phyloP scores from a whole-genome alignment of 305 asterid species.

The Fraxinus angustifolia region DNA sequence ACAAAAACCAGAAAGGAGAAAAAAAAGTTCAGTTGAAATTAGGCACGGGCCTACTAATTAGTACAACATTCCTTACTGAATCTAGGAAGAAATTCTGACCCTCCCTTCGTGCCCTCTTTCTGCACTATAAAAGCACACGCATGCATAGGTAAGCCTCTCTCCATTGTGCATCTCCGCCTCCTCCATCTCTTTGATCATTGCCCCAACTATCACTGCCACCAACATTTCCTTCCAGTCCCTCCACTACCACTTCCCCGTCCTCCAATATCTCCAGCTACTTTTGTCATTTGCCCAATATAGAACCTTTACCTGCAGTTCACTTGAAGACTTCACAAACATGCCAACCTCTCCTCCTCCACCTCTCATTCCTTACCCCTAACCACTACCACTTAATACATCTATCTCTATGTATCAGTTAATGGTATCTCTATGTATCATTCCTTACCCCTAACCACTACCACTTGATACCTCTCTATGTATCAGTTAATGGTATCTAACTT shows the following conservation, averaged over 20 bases:
- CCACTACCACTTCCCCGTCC: not conserved
- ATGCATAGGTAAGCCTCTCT: not conserved
- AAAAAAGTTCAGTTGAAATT: not conserved
- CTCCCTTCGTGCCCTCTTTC: not conserved
- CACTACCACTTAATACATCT: not conserved
- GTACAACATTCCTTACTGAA: not conserved
- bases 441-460: not conserved
- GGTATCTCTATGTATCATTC: not conserved
- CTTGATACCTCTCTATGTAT: not conserved
- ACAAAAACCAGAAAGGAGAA: not conserved
- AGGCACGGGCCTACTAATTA: not conserved
- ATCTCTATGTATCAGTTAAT: not conserved
- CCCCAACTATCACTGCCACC: not conserved
- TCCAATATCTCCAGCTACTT: not conserved
- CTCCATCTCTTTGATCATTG: not conserved
- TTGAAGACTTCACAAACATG: not conserved
- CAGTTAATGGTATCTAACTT: not conserved
- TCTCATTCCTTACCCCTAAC: not conserved
- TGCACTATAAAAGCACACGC: not conserved
- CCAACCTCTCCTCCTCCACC: not conserved
- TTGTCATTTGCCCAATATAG: not conserved
- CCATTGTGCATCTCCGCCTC: not conserved
- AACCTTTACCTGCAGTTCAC: not conserved
- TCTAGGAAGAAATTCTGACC: not conserved
- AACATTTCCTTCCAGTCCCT: not conserved